Evolutionary conservation across 2,329 filamentous ascomycete genomes (phyloP).

Genomic region (Alternaria ventricosa): DNA sequence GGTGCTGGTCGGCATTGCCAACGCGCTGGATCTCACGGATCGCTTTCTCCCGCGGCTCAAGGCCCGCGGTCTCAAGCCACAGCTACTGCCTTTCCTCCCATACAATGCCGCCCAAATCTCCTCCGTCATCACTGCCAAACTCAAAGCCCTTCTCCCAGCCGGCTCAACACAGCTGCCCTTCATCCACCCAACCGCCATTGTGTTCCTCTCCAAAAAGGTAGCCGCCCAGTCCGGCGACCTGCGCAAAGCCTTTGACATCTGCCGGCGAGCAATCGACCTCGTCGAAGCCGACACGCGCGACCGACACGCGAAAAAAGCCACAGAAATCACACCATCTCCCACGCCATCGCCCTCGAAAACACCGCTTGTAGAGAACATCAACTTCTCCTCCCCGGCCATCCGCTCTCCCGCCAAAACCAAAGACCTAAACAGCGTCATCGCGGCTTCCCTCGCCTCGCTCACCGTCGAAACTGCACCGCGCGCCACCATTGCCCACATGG

Average conservation of each 20-base stretch:
- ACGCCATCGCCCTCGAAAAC: conserved; percentile 73
- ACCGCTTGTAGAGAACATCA: conserved; percentile 81
- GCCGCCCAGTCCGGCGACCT: conserved; percentile 92
- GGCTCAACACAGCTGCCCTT: conserved; percentile 75
- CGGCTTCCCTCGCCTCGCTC: conserved; percentile 63
- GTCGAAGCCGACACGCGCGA: conserved; percentile 83
- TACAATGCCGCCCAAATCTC: conserved; percentile 90
- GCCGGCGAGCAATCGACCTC: conserved; percentile 85
- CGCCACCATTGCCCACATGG: conserved; percentile 88
- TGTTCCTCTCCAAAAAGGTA: conserved; percentile 93
- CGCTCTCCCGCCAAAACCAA: conserved; percentile 51
- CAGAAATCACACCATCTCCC: conserved; percentile 53
- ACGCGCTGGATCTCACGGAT: conserved; percentile 93
- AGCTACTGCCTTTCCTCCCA: conserved; percentile 87
- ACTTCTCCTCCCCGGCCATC: conserved; percentile 64
- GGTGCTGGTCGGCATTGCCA: conserved; percentile 89
- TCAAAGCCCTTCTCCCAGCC: conserved; percentile 74
- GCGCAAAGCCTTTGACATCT: conserved; percentile 94
- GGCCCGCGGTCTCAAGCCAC: conserved; percentile 87
- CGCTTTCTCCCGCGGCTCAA: conserved; percentile 93
- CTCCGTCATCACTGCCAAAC: conserved; percentile 81
- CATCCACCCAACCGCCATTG: conserved; percentile 90
- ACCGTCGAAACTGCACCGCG: conserved; percentile 83
- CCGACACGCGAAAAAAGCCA: conserved; percentile 69
- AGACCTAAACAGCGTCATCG: conserved; percentile 30